These are phyloP conservation scores for Plasmopara viticola DNA, from an alignment of 352 stramenopile species.

Conservation along the genomic window DNA sequence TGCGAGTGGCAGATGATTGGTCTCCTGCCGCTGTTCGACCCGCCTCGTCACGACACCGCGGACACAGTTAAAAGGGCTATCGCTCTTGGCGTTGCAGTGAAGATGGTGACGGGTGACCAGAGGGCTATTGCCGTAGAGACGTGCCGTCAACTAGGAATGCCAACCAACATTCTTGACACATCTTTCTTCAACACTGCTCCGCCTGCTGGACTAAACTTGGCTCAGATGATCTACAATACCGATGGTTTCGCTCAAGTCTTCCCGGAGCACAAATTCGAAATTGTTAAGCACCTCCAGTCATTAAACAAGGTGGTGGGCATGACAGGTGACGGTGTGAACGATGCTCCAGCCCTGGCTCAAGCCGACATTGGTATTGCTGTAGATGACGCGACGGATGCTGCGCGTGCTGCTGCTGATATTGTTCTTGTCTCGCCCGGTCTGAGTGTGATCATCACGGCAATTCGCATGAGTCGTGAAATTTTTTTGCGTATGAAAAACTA, in stretches of 20 bases:
- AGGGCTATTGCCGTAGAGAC: conserved; percentile 90
- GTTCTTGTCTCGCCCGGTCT: conserved; percentile 86
- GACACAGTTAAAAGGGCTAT: conserved; percentile 89
- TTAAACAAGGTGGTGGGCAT: conserved; percentile 78
- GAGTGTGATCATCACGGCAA: conserved; percentile 84
- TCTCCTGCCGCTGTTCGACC: conserved; percentile 91
- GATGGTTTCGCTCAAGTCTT: conserved; percentile 93
- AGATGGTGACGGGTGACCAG: conserved; percentile 96
- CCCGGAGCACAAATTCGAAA: conserved; percentile 90
- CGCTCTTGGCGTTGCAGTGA: conserved; percentile 88
- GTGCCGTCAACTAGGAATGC: conserved; percentile 85
- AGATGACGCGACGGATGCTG: conserved; percentile 83
- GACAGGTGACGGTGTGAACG: conserved; percentile 89
- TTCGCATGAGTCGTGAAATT: conserved; percentile 83
- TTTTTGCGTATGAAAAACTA: conserved; percentile 91
- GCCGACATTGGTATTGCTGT: conserved; percentile 91
- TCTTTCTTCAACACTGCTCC: conserved; percentile 73
- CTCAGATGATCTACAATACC: conserved; percentile 86
- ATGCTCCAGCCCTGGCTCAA: conserved; percentile 84
- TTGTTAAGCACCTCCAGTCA: conserved; percentile 86
- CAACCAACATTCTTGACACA: conserved; percentile 76
- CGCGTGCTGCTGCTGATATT: conserved; percentile 84
- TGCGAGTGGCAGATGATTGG: conserved; percentile 90
- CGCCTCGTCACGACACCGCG: conserved; percentile 88
- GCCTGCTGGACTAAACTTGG: conserved; percentile 51